Evolutionary conservation across 805 yeast species (phyloP).

Genomic region (Kuraishia capsulata): DNA sequence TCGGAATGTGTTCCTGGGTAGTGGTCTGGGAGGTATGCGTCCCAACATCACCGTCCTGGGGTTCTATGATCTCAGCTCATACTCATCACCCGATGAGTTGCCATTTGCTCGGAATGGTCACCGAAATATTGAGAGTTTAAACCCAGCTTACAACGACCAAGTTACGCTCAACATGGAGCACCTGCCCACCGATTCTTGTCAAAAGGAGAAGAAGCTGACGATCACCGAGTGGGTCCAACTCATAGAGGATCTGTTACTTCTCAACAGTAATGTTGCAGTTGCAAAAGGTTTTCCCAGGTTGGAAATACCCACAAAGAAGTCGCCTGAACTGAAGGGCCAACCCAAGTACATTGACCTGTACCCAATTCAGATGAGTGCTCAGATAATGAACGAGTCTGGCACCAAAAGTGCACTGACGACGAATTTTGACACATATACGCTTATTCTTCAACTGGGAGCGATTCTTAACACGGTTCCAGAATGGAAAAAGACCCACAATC

Average conservation of each 20-base stretch:
- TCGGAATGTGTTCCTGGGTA: conserved; percentile 81
- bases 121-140: conserved; percentile 14
- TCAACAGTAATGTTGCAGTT: conserved; percentile 89
- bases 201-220: conserved; percentile 59
- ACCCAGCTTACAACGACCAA: conserved; percentile 13
- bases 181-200: conserved; percentile 58
- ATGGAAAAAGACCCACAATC: conserved; percentile 70
- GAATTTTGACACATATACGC: conserved; percentile 91
- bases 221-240: conserved; percentile 86
- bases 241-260: conserved; percentile 78
- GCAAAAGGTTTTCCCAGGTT: conserved; percentile 78
- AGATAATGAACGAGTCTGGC: conserved; percentile 57
- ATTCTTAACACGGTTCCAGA: conserved; percentile 87
- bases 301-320: conserved; percentile 46
- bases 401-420: conserved; percentile 65
- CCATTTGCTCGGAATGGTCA: neutral
- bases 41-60: conserved; percentile 94
- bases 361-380: conserved; percentile 95
- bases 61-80: conserved; percentile 53
- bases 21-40: conserved; percentile 97
- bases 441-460: conserved; percentile 89
- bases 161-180: conserved; percentile 11
- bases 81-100: conserved; percentile 4
- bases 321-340: conserved; percentile 17
- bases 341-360: conserved; percentile 71